Evolutionary conservation across 2,329 filamentous ascomycete species (phyloP).

Genomic region (Massarina eburnea): DNA sequence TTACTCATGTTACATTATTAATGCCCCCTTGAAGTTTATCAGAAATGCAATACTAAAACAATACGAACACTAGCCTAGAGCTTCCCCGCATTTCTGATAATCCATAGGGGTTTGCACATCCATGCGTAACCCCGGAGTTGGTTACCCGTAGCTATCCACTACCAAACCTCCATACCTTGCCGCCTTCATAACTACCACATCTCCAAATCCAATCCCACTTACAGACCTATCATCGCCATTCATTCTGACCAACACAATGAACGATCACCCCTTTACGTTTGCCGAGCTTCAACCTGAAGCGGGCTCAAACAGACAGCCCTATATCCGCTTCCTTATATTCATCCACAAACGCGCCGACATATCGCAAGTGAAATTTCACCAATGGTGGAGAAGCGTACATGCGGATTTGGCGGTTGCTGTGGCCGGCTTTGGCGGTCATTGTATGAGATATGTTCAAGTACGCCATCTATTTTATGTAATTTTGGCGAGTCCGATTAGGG

Average conservation of each 20-base stretch:
- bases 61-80: no score
- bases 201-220: no score
- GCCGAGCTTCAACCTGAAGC: conserved; percentile 6
- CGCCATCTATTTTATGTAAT: background rate
- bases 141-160: no score
- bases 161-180: no score
- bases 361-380: conserved; percentile 14
- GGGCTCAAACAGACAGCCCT: conserved; percentile 16
- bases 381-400: conserved; percentile 18
- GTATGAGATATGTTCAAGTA: conserved; percentile 15
- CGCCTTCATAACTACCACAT: no score
- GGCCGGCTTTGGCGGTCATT: conserved; percentile 10
- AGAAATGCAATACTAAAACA: no score
- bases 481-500: background rate
- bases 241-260: background rate
- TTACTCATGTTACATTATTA: background rate
- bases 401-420: conserved; percentile 14
- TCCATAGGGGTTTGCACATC: no score
- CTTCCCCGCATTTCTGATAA: no score
- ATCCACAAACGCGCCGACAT: conserved; percentile 14
- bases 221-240: no score
- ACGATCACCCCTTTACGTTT: conserved; percentile 13
- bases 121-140: no score
- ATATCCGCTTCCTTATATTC: conserved; percentile 17
- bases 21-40: no score